phyloP scores from a whole-genome alignment of 768 basidiomycete genomes.

The Tylopilus vinaceipallidus region DNA sequence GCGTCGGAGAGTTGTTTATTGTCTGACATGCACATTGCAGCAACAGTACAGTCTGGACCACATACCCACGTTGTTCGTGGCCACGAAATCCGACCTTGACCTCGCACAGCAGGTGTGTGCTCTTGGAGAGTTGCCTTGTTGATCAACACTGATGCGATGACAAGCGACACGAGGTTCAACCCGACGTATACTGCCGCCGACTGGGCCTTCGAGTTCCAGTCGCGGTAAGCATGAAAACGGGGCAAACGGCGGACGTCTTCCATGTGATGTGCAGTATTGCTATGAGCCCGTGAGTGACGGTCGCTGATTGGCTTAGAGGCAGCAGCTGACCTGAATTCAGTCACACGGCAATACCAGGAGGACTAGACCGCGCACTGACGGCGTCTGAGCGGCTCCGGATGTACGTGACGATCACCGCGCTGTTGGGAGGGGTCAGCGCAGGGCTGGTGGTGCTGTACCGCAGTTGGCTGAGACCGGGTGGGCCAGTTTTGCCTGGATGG shows the following conservation, averaged over 20 bases:
- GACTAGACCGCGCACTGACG: constrained; percentile 75
- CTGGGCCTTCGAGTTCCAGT: constrained; percentile 91
- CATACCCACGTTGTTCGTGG: constrained; percentile 94
- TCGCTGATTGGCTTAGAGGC: constrained; percentile 1
- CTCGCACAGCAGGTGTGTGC: constrained; percentile 82
- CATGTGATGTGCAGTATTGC: constrained; percentile 82
- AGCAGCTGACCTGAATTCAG: constrained; percentile 34
- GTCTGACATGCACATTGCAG: constrained; percentile 41
- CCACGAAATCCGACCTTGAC: constrained; percentile 98
- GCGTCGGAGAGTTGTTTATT: neutral
- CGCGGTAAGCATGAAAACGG: constrained; percentile 86
- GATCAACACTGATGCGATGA: constrained; percentile 8
- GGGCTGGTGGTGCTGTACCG: constrained; percentile 69
- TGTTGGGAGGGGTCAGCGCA: constrained; percentile 73
- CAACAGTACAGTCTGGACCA: constrained; percentile 97
- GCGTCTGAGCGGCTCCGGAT: constrained; percentile 64
- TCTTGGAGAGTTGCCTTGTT: neutral
- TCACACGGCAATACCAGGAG: constrained; percentile 72
- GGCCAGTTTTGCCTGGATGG: constrained; percentile 50
- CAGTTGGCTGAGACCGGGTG: constrained; percentile 63
- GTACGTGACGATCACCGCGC: constrained; percentile 70
- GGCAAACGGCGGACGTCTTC: constrained; percentile 84
- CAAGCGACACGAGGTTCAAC: constrained; percentile 96
- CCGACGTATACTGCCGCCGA: constrained; percentile 92
- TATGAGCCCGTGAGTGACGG: constrained; percentile 73